Conservation (phyloP, 331 rosid species). For the Quercus lobata region DNA sequence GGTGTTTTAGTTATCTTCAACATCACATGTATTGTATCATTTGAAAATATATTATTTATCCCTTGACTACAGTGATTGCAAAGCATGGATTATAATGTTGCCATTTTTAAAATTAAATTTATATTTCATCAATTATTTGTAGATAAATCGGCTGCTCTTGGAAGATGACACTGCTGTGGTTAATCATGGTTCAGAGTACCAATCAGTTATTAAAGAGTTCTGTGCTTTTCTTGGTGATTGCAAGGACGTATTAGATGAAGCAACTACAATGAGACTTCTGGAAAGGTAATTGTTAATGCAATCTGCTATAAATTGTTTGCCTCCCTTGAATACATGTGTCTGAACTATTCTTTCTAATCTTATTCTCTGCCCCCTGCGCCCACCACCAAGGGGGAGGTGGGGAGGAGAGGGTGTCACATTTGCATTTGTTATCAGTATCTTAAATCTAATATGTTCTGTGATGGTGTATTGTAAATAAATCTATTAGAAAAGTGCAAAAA, state of each 20-base stretch:
- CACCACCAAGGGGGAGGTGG: too few species aligned
- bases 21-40: background rate
- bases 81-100: background rate
- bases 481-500: too few species aligned
- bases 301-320: slow-evolving; percentile 20
- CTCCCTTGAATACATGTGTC: background rate
- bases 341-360: background rate
- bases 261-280: slow-evolving; percentile 90
- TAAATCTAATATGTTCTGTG: too few species aligned
- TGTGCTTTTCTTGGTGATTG: slow-evolving; percentile 94
- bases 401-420: too few species aligned
- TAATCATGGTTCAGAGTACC: slow-evolving; percentile 67
- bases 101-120: slow-evolving; percentile 13
- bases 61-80: background rate
- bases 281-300: slow-evolving; percentile 58
- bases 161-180: slow-evolving; percentile 84
- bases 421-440: too few species aligned
- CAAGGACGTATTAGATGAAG: slow-evolving; percentile 92
- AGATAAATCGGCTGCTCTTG: slow-evolving; percentile 91
- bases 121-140: slow-evolving; percentile 22
- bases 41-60: background rate
- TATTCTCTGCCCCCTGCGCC: too few species aligned
- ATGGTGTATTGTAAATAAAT: too few species aligned
- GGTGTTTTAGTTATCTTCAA: background rate
- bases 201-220: slow-evolving; percentile 73